Evolutionary conservation across 2,329 filamentous ascomycete genomes (phyloP).

Genomic region (Colletotrichum sp.): DNA sequence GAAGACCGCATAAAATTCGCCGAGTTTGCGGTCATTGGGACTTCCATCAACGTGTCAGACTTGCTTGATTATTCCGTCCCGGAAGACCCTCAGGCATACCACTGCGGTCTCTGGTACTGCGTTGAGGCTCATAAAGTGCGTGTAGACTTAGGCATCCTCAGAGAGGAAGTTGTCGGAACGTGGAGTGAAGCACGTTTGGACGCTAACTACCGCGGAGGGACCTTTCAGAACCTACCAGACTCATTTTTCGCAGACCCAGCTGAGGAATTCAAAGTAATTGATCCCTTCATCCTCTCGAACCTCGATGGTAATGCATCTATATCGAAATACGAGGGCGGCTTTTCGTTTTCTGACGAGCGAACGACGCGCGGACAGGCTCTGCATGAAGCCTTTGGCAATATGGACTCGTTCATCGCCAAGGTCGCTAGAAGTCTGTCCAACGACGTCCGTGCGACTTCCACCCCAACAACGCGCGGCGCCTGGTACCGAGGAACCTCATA

Average conservation of each 20-base stretch:
- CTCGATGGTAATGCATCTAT: background rate
- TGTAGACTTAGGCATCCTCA: background rate
- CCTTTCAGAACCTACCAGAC: background rate
- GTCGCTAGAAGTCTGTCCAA: background rate
- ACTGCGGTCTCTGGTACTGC: background rate
- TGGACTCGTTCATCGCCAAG: background rate
- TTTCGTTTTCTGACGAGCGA: background rate
- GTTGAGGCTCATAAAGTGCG: background rate
- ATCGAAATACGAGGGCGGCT: too few relatives aligned
- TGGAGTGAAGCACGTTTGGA: background rate
- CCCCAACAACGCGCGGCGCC: background rate
- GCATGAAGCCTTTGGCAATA: background rate
- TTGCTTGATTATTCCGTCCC: rapidly evolving
- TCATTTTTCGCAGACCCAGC: background rate
- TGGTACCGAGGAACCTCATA: background rate
- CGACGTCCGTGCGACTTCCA: background rate
- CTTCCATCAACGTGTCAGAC: background rate
- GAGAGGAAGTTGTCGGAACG: background rate
- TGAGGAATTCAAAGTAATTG: background rate
- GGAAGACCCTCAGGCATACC: background rate
- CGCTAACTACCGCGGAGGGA: rapidly evolving
- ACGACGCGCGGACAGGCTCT: background rate
- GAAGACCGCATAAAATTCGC: background rate
- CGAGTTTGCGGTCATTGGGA: background rate
- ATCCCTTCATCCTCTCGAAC: background rate